These are phyloP conservation scores for Trametopsis cervina DNA, from an alignment of 768 basidiomycete genomes.

Conservation along the genomic window DNA sequence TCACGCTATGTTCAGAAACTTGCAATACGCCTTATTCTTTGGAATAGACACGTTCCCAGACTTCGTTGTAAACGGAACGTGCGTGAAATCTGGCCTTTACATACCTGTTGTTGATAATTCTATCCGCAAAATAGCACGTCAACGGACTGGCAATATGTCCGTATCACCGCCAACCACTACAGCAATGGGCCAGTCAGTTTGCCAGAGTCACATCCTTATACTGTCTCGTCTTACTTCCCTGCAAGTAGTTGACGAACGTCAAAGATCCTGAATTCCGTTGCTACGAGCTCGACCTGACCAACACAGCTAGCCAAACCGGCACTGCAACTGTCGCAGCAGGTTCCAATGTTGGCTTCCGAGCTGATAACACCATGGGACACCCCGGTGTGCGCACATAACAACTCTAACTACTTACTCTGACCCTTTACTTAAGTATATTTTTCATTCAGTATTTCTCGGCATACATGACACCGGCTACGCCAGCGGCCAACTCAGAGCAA, in stretches of 20 bases:
- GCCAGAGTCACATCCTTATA: background rate
- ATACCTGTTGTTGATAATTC: background rate
- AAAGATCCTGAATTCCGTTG: conserved; percentile 23
- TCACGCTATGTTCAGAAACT: too few species aligned
- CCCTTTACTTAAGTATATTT: background rate
- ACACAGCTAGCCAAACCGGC: conserved; percentile 16
- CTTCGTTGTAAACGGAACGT: conserved; percentile 18
- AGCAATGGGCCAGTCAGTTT: conserved; percentile 20
- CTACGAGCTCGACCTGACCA: conserved; percentile 22
- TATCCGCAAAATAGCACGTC: conserved; percentile 1
- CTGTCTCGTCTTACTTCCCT: too few species aligned
- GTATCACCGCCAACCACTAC: conserved; percentile 23
- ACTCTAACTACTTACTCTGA: background rate
- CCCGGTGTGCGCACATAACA: conserved; percentile 12
- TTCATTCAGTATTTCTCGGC: conserved; percentile 20
- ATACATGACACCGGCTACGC: conserved; percentile 24
- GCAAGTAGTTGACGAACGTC: conserved; percentile 24
- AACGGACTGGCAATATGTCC: conserved; percentile 25
- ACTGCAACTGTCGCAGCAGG: conserved; percentile 22
- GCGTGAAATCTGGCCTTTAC: background rate
- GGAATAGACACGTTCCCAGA: conserved; percentile 24
- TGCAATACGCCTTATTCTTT: too few species aligned
- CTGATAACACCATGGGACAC: conserved; percentile 23
- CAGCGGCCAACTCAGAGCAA: conserved; percentile 18
- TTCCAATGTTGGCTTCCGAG: conserved; percentile 19